Conservation (phyloP, 768 basidiomycete genomes). For the Kwoniella bestiolae region DNA sequence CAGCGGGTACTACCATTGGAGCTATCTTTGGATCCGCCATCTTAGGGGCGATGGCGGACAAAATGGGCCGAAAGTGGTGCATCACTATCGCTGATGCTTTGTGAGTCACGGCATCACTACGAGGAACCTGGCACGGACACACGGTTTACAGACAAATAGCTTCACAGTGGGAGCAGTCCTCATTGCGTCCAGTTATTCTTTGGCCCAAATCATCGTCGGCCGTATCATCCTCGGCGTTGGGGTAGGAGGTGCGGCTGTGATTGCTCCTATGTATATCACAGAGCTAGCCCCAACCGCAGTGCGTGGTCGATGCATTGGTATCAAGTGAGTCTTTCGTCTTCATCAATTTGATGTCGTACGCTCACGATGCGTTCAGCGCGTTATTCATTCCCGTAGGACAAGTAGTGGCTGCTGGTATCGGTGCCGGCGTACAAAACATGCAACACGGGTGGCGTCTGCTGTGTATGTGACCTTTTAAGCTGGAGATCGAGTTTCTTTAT, state of each 20-base stretch:
- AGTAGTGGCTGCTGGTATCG: constrained; percentile 15
- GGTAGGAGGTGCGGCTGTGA: constrained; percentile 27
- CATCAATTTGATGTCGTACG: background rate
- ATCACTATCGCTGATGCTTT: constrained; percentile 22
- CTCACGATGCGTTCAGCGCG: constrained; percentile 1
- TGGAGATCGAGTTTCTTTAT: background rate
- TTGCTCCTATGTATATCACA: constrained; percentile 29
- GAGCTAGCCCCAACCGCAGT: constrained; percentile 30
- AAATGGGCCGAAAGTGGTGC: constrained; percentile 23
- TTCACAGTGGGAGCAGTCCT: constrained; percentile 19
- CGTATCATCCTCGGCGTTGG: constrained; percentile 33
- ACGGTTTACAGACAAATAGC: constrained; percentile 5
- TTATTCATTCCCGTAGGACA: constrained; percentile 34
- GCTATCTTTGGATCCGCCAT: constrained; percentile 26
- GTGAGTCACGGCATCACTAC: background rate
- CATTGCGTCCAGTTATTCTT: constrained; percentile 26
- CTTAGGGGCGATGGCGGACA: constrained; percentile 18
- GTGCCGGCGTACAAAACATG: constrained; percentile 18
- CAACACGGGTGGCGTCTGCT: constrained; percentile 18
- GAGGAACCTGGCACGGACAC: background rate
- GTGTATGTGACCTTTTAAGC: constrained; percentile 3
- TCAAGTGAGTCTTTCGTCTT: constrained; percentile 15
- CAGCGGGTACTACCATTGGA: constrained; percentile 29
- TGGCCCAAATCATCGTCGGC: constrained; percentile 32
- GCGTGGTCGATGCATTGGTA: constrained; percentile 26